phyloP scores from a whole-genome alignment of 1,139 yeast species.

The Kodamaea anthophila region DNA sequence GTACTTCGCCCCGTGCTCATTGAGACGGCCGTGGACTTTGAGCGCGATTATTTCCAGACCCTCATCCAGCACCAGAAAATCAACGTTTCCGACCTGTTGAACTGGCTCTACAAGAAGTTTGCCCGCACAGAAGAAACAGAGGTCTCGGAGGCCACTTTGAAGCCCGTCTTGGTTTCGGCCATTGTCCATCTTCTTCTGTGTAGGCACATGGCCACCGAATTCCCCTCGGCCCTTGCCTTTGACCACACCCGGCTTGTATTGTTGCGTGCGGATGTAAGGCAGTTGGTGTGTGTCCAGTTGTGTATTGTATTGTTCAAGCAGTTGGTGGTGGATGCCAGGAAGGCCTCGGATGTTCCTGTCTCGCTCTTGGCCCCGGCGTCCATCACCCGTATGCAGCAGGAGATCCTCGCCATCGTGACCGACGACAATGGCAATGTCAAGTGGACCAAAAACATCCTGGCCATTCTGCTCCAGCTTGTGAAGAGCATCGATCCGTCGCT shows the following conservation, averaged over 20 bases:
- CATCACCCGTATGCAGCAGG: slow-evolving; percentile 40
- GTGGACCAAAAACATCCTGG: slow-evolving; percentile 80
- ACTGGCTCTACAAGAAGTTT: slow-evolving; percentile 57
- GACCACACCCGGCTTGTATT: slow-evolving; percentile 77
- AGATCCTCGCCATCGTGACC: slow-evolving; percentile 72
- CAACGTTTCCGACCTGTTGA: slow-evolving; percentile 57
- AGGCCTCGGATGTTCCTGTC: slow-evolving; percentile 10
- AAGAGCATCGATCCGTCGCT: slow-evolving; percentile 33
- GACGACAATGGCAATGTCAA: slow-evolving; percentile 83
- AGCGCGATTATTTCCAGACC: slow-evolving; percentile 77
- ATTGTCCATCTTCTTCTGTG: slow-evolving; percentile 64
- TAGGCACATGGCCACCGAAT: slow-evolving; percentile 74
- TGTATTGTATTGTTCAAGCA: slow-evolving; percentile 72
- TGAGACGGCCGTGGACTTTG: slow-evolving; percentile 89
- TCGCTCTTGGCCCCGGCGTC: slow-evolving; percentile 21
- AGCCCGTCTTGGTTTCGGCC: slow-evolving; percentile 39
- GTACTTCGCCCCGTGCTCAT: slow-evolving; percentile 77
- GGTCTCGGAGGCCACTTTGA: slow-evolving; percentile 17
- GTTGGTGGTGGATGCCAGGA: slow-evolving; percentile 41
- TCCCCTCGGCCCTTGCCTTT: slow-evolving; percentile 81
- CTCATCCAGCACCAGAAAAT: slow-evolving; percentile 62
- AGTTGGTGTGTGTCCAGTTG: slow-evolving; percentile 72
- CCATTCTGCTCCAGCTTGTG: slow-evolving; percentile 67
- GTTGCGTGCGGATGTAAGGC: slow-evolving; percentile 79
- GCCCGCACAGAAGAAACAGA: slow-evolving; percentile 16